Conservation (phyloP, 345 rosid species). For the Populus ilicifolia region DNA sequence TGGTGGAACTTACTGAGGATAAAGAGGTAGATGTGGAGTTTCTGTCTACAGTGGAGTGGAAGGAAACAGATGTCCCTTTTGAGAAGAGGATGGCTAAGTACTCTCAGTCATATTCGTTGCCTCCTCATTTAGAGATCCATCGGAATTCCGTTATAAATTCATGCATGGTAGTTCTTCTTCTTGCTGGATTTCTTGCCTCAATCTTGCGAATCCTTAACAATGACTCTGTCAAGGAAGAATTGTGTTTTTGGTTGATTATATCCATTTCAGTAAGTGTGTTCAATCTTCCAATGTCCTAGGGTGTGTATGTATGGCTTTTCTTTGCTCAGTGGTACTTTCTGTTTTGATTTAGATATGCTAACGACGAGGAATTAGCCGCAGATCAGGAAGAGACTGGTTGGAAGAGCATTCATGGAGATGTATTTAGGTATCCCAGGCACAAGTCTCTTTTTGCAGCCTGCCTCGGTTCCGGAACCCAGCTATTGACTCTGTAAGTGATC, state of each 20-base stretch:
- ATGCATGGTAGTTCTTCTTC: constrained; percentile 26
- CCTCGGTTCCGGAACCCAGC: constrained; percentile 31
- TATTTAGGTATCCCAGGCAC: constrained; percentile 26
- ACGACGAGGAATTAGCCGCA: constrained; percentile 29
- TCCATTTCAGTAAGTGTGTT: neutral
- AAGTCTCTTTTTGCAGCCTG: constrained; percentile 29
- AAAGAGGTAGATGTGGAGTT: constrained; percentile 28
- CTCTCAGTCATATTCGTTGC: neutral
- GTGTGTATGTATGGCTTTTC: too few relatives aligned
- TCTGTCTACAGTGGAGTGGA: constrained; percentile 24
- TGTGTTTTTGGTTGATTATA: too few relatives aligned
- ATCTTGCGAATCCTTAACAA: constrained; percentile 7
- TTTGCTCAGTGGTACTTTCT: too few relatives aligned
- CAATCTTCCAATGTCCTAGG: too few relatives aligned
- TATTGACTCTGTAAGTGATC: constrained; percentile 25
- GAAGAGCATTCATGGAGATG: constrained; percentile 31
- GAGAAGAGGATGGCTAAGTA: constrained; percentile 33
- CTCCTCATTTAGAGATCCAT: constrained; percentile 13
- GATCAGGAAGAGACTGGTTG: constrained; percentile 35
- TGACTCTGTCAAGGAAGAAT: constrained; percentile 19
- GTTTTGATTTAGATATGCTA: constrained; percentile 13
- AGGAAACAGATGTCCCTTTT: constrained; percentile 24
- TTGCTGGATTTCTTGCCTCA: constrained; percentile 29
- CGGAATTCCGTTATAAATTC: constrained; percentile 30
- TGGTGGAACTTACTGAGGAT: constrained; percentile 27